phyloP scores from a whole-genome alignment of 2,329 filamentous ascomycete genomes.

The Claviceps sp. region DNA sequence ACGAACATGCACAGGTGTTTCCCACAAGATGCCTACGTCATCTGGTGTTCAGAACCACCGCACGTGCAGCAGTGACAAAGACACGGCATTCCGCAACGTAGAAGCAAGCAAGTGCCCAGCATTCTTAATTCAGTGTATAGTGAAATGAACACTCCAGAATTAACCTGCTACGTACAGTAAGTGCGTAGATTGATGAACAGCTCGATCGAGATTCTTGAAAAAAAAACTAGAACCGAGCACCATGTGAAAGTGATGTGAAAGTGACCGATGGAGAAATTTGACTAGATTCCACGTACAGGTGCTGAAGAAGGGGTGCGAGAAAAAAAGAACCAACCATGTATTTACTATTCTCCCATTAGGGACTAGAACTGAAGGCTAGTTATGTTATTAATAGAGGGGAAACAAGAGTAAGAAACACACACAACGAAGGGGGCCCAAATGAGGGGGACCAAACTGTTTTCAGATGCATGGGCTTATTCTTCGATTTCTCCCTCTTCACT shows the following conservation, averaged over 20 bases:
- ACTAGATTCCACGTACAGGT: no score
- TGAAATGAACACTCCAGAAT: no score
- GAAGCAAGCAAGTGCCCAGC: no score
- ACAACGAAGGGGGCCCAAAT: not conserved
- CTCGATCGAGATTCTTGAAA: not conserved
- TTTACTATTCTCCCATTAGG: not conserved
- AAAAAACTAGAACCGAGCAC: not conserved
- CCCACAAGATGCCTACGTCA: no score
- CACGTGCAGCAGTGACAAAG: no score
- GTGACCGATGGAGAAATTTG: no score
- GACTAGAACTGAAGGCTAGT: constrained; percentile 4
- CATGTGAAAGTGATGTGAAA: no score
- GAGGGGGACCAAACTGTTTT: not conserved
- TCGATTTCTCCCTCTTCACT: constrained; percentile 98
- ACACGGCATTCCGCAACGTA: no score
- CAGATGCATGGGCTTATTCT: constrained; percentile 28
- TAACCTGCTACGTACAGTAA: not conserved
- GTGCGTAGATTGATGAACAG: not conserved
- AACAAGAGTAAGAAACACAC: not conserved
- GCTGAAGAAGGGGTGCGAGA: not conserved
- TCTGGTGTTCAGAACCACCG: no score
- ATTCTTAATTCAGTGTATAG: no score
- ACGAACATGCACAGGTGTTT: no score
- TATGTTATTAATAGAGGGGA: not conserved
- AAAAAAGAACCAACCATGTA: not conserved